Conservation (phyloP, 495 filamentous ascomycete genomes). For the Jackrogersella minutella region DNA sequence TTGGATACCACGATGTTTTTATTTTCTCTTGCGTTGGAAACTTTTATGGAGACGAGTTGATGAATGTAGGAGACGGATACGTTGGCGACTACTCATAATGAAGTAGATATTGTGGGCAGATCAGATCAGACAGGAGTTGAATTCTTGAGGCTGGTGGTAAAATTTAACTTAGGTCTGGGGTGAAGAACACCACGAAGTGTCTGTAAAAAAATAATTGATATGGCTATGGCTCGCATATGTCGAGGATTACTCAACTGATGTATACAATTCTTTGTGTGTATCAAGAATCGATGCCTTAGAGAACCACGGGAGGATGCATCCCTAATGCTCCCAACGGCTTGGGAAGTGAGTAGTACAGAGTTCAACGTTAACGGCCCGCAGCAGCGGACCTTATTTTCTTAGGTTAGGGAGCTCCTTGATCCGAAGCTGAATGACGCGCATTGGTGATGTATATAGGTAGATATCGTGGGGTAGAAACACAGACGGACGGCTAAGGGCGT, state of each 20-base stretch:
- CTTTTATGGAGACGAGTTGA: conserved; percentile 20
- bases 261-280: background rate
- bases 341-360: background rate
- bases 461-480: conserved; percentile 9
- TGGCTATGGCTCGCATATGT: too few relatives aligned
- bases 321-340: background rate
- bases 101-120: conserved; percentile 18
- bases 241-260: too few relatives aligned
- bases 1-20: conserved; percentile 39
- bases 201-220: background rate
- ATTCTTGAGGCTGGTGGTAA: conserved; percentile 1
- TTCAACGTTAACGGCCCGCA: conserved; percentile 8
- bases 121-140: conserved; percentile 25
- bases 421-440: conserved; percentile 5
- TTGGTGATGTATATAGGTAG: too few relatives aligned
- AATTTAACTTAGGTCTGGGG: background rate
- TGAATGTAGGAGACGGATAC: conserved; percentile 6
- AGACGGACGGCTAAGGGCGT: background rate
- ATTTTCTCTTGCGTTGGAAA: conserved; percentile 20
- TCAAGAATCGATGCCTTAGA: background rate
- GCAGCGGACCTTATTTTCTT: conserved; percentile 20
- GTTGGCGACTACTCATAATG: conserved; percentile 19
- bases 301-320: conserved; percentile 13
- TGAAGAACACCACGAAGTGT: background rate
- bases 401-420: background rate